Evolutionary conservation across 306 rosid species (phyloP).

Genomic region (Quercus agrifolia): DNA sequence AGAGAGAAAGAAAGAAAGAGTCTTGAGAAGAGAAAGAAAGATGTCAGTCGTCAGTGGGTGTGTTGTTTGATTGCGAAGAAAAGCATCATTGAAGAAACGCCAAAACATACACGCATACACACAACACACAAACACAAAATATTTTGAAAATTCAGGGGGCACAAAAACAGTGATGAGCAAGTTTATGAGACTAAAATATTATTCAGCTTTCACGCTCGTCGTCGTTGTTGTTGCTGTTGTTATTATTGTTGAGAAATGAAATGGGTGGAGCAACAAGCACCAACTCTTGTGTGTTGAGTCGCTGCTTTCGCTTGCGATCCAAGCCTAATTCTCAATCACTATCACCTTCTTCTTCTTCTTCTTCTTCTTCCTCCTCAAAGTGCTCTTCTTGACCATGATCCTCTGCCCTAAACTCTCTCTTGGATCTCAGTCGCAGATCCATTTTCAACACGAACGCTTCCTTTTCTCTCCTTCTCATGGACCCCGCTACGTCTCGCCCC

Average conservation of each 20-base stretch:
- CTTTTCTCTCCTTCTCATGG: conserved; percentile 52
- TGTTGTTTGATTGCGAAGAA: conserved; percentile 48
- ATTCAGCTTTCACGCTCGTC: conserved; percentile 21
- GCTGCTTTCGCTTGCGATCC: conserved; percentile 66
- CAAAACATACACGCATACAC: not conserved
- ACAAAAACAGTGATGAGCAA: conserved; percentile 19
- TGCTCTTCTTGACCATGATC: conserved; percentile 69
- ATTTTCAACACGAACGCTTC: conserved; percentile 2
- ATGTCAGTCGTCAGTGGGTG: conserved; percentile 16
- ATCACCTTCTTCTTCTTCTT: not conserved
- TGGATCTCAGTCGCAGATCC: conserved; percentile 91
- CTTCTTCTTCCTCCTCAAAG: conserved; percentile 21
- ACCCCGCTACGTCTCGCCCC: conserved; percentile 89
- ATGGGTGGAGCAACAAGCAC: conserved; percentile 56
- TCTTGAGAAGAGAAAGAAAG: not conserved
- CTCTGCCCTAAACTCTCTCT: conserved; percentile 35
- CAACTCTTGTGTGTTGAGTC: conserved; percentile 43
- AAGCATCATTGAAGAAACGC: conserved; percentile 47
- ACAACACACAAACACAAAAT: not conserved
- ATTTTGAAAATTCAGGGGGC: no score
- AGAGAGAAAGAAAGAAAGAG: not conserved
- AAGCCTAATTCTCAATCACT: conserved; percentile 57
- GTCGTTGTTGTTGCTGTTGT: conserved; percentile 12
- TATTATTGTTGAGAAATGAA: conserved; percentile 13
- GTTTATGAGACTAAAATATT: conserved; percentile 27